Percentiles rank a stretch among this genome's conserved stretches.
phyloP scores from a whole-genome alignment of 257 asterid genomes.

The Solanum verrucosum region DNA sequence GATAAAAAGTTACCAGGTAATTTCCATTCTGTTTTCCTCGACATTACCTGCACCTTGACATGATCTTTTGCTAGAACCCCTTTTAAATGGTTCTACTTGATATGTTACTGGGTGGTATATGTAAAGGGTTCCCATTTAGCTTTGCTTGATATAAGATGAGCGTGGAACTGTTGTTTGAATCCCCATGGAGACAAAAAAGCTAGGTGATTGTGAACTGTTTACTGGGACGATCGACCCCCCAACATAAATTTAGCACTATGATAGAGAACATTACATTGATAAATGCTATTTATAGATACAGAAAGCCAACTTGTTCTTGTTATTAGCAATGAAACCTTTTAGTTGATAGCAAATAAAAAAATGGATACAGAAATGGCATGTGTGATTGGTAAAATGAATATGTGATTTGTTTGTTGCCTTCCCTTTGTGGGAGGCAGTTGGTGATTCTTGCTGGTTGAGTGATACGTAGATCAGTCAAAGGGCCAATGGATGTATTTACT shows the following conservation, averaged over 20 bases:
- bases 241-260: neutral
- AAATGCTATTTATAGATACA: neutral
- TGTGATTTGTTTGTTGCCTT: neutral
- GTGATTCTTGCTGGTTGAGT: neutral
- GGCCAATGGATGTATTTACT: neutral
- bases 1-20: constrained; percentile 54
- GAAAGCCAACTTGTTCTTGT: neutral
- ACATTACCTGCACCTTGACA: neutral
- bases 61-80: neutral
- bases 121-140: neutral
- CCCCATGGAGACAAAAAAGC: neutral
- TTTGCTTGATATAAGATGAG: neutral
- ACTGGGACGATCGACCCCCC: neutral
- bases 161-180: neutral
- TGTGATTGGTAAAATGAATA: neutral
- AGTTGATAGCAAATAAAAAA: neutral
- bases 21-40: neutral
- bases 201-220: neutral
- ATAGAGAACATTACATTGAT: neutral
- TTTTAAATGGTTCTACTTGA: neutral
- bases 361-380: neutral
- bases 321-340: neutral
- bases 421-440: neutral
- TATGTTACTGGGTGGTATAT: neutral
- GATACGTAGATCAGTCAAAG: neutral